A percentile compares a stretch with the other conserved stretches of the same genome.
Conservation (phyloP, 805 yeast genomes). For the Metschnikowia cubensis region DNA sequence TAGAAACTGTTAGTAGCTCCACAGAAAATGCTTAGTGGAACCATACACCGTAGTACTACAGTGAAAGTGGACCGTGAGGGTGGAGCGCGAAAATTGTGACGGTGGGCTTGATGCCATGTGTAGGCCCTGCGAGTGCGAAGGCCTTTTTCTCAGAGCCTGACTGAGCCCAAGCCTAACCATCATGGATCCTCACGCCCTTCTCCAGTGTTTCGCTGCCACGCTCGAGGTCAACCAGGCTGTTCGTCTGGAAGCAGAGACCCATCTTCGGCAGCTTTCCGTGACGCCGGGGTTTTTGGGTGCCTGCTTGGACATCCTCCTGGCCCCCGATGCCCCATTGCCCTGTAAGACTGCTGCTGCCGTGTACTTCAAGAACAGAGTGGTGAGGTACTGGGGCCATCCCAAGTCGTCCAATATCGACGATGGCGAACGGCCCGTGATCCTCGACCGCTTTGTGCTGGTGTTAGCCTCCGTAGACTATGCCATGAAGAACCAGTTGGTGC, state of each 20-base stretch:
- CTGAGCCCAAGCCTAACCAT: background rate
- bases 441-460: constrained; percentile 63
- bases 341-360: constrained; percentile 74
- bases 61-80: background rate
- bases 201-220: constrained; percentile 77
- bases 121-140: background rate
- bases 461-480: constrained; percentile 39
- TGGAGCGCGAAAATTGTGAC: background rate
- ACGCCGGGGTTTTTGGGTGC: constrained; percentile 76
- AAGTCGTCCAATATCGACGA: constrained; percentile 42
- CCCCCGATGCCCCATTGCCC: constrained; percentile 35
- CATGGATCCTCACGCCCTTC: constrained; percentile 69
- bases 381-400: constrained; percentile 52
- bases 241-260: constrained; percentile 67
- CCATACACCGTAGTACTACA: too few species aligned
- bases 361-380: constrained; percentile 72
- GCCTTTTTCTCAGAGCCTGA: background rate
- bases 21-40: too few species aligned
- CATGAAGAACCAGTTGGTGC: constrained; percentile 37
- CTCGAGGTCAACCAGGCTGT: constrained; percentile 59
- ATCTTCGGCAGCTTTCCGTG: constrained; percentile 53
- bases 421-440: constrained; percentile 72
- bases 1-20: too few species aligned
- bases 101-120: background rate
- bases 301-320: constrained; percentile 69